Evolutionary conservation across 2,329 filamentous ascomycete genomes (phyloP), one percentile per base, ranked within the genome.

Genomic region (Amauroascus verrucosus): DNA sequence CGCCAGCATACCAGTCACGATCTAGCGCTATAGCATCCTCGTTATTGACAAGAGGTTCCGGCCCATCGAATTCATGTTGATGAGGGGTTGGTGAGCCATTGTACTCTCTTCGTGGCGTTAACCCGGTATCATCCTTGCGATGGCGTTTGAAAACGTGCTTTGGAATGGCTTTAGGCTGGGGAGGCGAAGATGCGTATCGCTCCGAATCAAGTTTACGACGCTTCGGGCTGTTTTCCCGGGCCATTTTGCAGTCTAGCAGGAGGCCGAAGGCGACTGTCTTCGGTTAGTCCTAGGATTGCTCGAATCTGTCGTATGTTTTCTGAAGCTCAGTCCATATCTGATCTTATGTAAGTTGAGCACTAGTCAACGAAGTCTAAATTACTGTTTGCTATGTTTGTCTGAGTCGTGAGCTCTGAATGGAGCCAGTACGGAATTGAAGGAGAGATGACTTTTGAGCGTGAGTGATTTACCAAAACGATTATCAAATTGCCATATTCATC

Each of bases 1-100:
- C 89, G 46, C 86, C 87, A 20, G 82, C 83, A 63, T 96, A 96
- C 90, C 90, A 96, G 69, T 95, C 90, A 57, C 90, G 82, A 65
- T 96, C 90, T 52, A 95, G 75, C 8, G 83, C 86, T 57, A 79
- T 79, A 16, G 82, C 79, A 58, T 94, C 87, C 57, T 87, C 81
- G 37, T 84, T 78, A 32, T 78, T 75, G 13, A 82, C 75, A 13
- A 74, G 72, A 2, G 80, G 76, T 62, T 85, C 82, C 0, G 81
- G 77, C 2, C 77, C 78, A 45, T 86, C 81, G 54, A 83, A 81
- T 53, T 79, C 76, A 22, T 72, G 65, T 59, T 80, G 82, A 56
- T 74, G 75, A 18, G 64, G 63, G 16, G 64, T 65, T 6, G 65
- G 62, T 30, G 60, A 64, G 60, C 66, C 60, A 50, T 54, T 53